phyloP scores from a whole-genome alignment of 2,329 filamentous ascomycete species.

The Neofusicoccum sp. region DNA sequence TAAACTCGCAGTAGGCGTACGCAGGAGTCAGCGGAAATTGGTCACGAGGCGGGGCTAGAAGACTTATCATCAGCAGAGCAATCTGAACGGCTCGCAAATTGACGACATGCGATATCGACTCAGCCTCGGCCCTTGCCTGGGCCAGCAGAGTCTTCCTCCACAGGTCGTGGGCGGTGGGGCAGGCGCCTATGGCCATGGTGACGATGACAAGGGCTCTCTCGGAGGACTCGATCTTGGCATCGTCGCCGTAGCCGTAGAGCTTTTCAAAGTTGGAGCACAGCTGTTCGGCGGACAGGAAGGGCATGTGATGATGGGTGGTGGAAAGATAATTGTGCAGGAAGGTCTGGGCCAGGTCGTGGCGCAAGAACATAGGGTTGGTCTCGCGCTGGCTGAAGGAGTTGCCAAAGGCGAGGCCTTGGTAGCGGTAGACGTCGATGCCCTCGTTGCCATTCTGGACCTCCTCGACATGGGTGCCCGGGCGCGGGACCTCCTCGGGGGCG shows the following conservation, averaged over 20 bases:
- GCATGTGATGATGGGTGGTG: conserved; percentile 3
- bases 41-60: not conserved
- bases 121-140: conserved; percentile 13
- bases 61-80: conserved; percentile 16
- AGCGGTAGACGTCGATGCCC: conserved; percentile 17
- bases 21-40: not conserved
- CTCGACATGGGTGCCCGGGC: not conserved
- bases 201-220: conserved; percentile 15
- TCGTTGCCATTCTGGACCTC: conserved; percentile 18
- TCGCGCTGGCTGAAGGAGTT: conserved; percentile 9
- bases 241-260: conserved; percentile 13
- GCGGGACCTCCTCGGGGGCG: conserved; percentile 12
- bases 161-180: conserved; percentile 1
- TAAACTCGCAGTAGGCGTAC: conserved; percentile 16
- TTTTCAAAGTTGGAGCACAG: conserved; percentile 12
- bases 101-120: conserved; percentile 12
- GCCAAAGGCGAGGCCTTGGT: conserved; percentile 19
- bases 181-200: conserved; percentile 17
- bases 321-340: conserved; percentile 17
- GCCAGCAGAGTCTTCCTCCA: conserved; percentile 8
- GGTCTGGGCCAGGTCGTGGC: conserved; percentile 6
- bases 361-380: conserved; percentile 14
- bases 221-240: conserved; percentile 10
- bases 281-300: conserved; percentile 9
- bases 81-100: conserved; percentile 14